A percentile compares a stretch with the other conserved stretches of the same genome.
Conservation (phyloP, 1,139 yeast genomes). For the Diutina scorzettiae region DNA sequence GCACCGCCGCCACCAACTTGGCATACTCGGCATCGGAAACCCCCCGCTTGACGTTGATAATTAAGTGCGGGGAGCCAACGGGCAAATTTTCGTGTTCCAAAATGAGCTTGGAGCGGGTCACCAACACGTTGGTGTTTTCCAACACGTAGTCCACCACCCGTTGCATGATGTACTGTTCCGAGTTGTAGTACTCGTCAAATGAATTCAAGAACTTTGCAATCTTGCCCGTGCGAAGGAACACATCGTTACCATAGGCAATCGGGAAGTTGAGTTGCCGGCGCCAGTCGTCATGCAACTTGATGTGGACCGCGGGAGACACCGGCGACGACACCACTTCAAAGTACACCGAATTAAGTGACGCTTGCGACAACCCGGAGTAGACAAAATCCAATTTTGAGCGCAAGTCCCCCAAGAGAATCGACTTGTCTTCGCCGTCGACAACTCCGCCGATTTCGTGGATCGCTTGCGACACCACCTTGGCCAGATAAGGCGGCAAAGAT, state of each 20-base stretch:
- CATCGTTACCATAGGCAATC: slow-evolving; percentile 32
- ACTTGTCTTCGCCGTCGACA: slow-evolving; percentile 24
- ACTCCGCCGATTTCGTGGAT: slow-evolving; percentile 17
- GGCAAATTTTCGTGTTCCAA: slow-evolving; percentile 71
- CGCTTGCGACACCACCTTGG: slow-evolving; percentile 56
- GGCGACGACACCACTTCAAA: slow-evolving; percentile 46
- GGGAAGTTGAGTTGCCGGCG: slow-evolving; percentile 35
- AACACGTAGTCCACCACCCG: slow-evolving; percentile 45
- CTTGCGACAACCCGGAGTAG: slow-evolving; percentile 12
- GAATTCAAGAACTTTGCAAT: slow-evolving; percentile 22
- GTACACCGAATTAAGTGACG: slow-evolving; percentile 9
- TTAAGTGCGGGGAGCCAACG: slow-evolving; percentile 54
- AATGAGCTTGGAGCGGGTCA: slow-evolving; percentile 59
- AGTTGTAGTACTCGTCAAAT: slow-evolving; percentile 33
- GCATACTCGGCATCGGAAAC: slow-evolving; percentile 42
- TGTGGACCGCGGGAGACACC: slow-evolving; percentile 57
- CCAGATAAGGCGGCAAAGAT: slow-evolving; percentile 85
- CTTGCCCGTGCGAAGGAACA: slow-evolving; percentile 27
- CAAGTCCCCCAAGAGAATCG: slow-evolving; percentile 19
- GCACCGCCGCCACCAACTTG: slow-evolving; percentile 4
- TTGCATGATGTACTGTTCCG: slow-evolving; percentile 54
- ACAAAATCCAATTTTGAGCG: slow-evolving; percentile 15
- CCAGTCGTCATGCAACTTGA: slow-evolving; percentile 35
- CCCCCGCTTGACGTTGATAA: slow-evolving; percentile 46
- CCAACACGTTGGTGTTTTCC: slow-evolving; percentile 39